Evolutionary conservation across 169 alveolate genomes (phyloP).

Genomic region (Plasmodium adleri): DNA sequence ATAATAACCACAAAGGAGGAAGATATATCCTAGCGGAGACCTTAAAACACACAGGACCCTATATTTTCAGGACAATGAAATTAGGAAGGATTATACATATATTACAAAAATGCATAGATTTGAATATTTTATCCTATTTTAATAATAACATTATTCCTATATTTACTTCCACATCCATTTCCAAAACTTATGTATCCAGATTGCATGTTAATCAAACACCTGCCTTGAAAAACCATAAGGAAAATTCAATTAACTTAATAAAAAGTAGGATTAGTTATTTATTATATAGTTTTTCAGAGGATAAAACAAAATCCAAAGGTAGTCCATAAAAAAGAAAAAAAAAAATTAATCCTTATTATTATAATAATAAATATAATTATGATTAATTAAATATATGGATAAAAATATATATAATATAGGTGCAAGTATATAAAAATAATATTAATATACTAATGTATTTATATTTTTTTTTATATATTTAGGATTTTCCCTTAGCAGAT

Average conservation of each 20-base stretch:
- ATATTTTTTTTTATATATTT: not conserved
- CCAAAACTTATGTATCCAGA: slow-evolving; percentile 56
- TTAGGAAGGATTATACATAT: slow-evolving; percentile 81
- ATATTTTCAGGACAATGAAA: slow-evolving; percentile 77
- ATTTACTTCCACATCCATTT: slow-evolving; percentile 75
- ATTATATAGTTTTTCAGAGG: slow-evolving; percentile 63
- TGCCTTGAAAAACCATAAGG: slow-evolving; percentile 43
- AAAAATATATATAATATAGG: not conserved
- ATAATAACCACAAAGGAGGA: slow-evolving; percentile 79
- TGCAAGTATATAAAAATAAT: not conserved
- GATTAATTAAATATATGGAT: not conserved
- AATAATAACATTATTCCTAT: slow-evolving; percentile 82
- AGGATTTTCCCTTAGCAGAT: slow-evolving; percentile 67
- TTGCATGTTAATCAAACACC: slow-evolving; percentile 63
- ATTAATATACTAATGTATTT: not conserved
- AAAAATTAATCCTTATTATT: not conserved
- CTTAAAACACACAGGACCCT: slow-evolving; percentile 80
- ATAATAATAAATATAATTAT: not conserved
- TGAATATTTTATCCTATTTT: slow-evolving; percentile 77
- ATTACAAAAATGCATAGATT: slow-evolving; percentile 80
- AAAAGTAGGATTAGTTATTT: slow-evolving; percentile 44
- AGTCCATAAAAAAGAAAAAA: not conserved
- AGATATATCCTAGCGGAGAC: slow-evolving; percentile 83
- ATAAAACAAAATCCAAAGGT: slow-evolving; percentile 65
- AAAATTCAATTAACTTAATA: slow-evolving; percentile 45